These are phyloP conservation scores for Phytophthora pisi DNA, from an alignment of 352 stramenopile species.

Conservation along the genomic window DNA sequence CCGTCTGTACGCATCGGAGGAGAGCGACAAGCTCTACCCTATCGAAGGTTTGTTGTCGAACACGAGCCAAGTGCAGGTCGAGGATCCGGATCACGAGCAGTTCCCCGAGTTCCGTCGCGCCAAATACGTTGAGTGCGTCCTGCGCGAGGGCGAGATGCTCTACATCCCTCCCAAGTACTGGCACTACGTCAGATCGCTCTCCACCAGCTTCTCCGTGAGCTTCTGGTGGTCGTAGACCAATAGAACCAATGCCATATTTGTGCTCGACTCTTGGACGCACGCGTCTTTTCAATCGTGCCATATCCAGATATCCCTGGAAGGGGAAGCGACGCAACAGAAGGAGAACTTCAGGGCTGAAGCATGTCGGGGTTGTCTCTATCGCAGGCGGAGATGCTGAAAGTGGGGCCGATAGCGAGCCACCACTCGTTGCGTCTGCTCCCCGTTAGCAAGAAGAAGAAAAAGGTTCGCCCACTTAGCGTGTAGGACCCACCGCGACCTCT, in stretches of 20 bases:
- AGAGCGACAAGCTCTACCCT: conserved; percentile 82
- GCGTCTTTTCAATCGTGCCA: conserved; percentile 23
- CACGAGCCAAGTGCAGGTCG: conserved; percentile 79
- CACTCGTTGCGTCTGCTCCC: conserved; percentile 81
- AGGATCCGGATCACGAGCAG: conserved; percentile 45
- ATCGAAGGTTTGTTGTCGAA: conserved; percentile 87
- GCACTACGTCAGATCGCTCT: conserved; percentile 88
- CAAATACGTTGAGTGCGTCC: conserved; percentile 72
- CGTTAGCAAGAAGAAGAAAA: conserved; percentile 89
- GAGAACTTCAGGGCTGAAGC: background rate
- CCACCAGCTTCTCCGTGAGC: conserved; percentile 82
- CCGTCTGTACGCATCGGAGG: conserved; percentile 69
- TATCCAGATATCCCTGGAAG: conserved; percentile 15
- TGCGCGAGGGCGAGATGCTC: conserved; percentile 78
- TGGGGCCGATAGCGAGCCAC: conserved; percentile 74
- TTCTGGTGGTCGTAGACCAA: conserved; percentile 71
- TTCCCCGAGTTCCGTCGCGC: conserved; percentile 64
- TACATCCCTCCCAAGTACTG: conserved; percentile 90
- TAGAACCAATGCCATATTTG: too few relatives aligned
- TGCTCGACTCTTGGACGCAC: background rate
- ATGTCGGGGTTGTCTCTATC: conserved; percentile 65
- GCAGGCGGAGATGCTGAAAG: conserved; percentile 81
- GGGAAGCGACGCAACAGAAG: conserved; percentile 9
- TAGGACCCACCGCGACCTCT: background rate
- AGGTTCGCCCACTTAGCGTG: conserved; percentile 37